These are phyloP conservation scores for Pleurotus citrinopileatus DNA, from an alignment of 768 basidiomycete species.

Conservation along the genomic window DNA sequence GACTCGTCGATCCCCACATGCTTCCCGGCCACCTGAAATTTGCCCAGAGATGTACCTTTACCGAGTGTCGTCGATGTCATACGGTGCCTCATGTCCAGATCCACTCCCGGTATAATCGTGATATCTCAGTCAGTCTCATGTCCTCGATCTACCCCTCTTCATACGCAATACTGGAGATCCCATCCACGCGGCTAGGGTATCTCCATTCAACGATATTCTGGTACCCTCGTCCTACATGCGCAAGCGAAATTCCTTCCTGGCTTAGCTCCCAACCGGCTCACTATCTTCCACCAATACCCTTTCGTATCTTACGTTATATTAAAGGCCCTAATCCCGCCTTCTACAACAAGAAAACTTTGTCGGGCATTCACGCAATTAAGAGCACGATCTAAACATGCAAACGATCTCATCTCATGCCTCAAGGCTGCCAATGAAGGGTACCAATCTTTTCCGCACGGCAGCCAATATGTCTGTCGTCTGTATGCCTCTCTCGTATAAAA, in stretches of 20 bases:
- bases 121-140: not conserved
- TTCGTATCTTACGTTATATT: constrained; percentile 2
- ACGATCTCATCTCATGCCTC: constrained; percentile 24
- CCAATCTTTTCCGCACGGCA: not conserved
- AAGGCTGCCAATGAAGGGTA: not conserved
- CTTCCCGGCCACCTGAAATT: constrained; percentile 2
- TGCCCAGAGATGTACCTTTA: not conserved
- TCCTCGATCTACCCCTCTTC: constrained; percentile 2
- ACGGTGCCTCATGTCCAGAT: not conserved
- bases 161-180: not conserved
- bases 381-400: constrained; percentile 26
- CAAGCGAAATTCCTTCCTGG: constrained; percentile 1
- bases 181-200: not conserved
- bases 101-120: constrained; percentile 5
- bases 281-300: constrained; percentile 2
- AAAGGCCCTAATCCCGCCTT: constrained; percentile 2
- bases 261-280: not conserved
- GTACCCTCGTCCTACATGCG: not conserved
- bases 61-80: not conserved
- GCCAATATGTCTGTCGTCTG: not conserved
- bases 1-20: constrained; percentile 8
- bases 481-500: constrained; percentile 2
- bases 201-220: not conserved
- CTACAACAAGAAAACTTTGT: constrained; percentile 19
- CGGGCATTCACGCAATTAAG: constrained; percentile 16